Evolutionary conservation across 139 green algal genomes (phyloP), one percentile per base, ranked within the genome.

Genomic region (Auxenochlorella pyrenoidosa): DNA sequence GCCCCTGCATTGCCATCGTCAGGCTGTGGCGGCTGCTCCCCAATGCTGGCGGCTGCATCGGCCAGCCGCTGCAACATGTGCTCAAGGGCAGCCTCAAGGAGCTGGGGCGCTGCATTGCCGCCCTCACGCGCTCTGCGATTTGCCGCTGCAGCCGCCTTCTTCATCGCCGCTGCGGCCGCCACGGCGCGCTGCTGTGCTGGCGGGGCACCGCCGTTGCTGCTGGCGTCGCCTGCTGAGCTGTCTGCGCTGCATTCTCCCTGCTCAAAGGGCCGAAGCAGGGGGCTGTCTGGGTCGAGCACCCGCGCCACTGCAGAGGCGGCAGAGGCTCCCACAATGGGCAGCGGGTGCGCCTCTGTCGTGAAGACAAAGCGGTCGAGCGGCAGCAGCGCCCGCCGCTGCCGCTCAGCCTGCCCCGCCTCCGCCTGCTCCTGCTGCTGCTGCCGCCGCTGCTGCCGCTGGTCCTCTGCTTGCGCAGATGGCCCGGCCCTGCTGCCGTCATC

Each of bases 321-420:
- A 10, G 73, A 18, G 0, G 90, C 86, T 5, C 95, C 94, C 88
- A 92, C 91, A 15, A 96, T 90, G 5, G 95, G 94, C 54, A 98
- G 79, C 0, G 94, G 92, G 84, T 98, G 96, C 2, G 95, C 96
- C 88, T 98, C 96, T 18, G 96, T 98, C 86, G 96, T 98, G 87
- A 98, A 94, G 19, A 98, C 95, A 83, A 88, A 98, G 84, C 96
- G 30, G 68, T 95, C 89, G 38, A 98, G 88, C 2, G 95, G 92
- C 38, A 97, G 68, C 72, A 89, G 41, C 59, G 86, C 21, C 32
- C 32, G 47, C 51, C 32, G 51, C 83, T 19, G 58, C 26, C 70
- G 34, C 32, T 44, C 47, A 54, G 54, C 54, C 16, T 24, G 54
- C 3, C 15, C 54, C 16, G 30, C n/a, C 30, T 5, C 81, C 30